A percentile compares a stretch with the other conserved stretches of the same genome.
phyloP scores from a whole-genome alignment of 2,329 filamentous ascomycete genomes.

The Hypoxylon sp. region DNA sequence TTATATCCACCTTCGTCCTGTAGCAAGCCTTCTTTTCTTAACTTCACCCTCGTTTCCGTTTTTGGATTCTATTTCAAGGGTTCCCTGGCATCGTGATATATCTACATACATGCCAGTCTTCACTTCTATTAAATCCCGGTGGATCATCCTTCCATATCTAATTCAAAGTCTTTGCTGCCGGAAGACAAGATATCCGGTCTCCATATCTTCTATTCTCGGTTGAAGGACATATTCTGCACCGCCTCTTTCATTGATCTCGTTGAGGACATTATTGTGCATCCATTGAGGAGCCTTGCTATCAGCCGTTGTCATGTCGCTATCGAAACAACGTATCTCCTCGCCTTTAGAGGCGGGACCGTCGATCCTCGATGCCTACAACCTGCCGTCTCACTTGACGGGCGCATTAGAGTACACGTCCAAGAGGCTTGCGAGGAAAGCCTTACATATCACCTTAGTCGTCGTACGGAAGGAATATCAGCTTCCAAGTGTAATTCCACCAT shows the following conservation, averaged over 20 bases:
- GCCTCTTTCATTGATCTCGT: slow-evolving; percentile 6
- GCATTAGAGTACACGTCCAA: slow-evolving; percentile 72
- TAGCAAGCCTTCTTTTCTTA: slow-evolving; percentile 26
- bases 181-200: slow-evolving; percentile 28
- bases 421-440: slow-evolving; percentile 67
- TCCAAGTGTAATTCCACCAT: slow-evolving; percentile 57
- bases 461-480: slow-evolving; percentile 70
- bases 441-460: slow-evolving; percentile 71
- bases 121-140: slow-evolving; percentile 17
- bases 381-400: slow-evolving; percentile 68
- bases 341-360: slow-evolving; percentile 75
- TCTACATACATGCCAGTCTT: slow-evolving; percentile 34
- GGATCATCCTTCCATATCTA: slow-evolving; percentile 31
- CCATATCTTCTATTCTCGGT: slow-evolving; percentile 26
- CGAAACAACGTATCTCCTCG: slow-evolving; percentile 72
- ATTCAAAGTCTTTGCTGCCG: slow-evolving; percentile 19
- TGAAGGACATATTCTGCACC: slow-evolving; percentile 22
- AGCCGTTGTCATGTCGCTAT: slow-evolving; percentile 54
- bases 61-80: slow-evolving; percentile 45
- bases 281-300: slow-evolving; percentile 4
- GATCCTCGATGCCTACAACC: slow-evolving; percentile 69
- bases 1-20: slow-evolving; percentile 37
- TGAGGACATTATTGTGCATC: slow-evolving; percentile 2
- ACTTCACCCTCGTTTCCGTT: slow-evolving; percentile 37
- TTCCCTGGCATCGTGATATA: slow-evolving; percentile 43